Evolutionary conservation across 192 early-diverging fungal genomes (phyloP).

Genomic region (Coemansia aciculifera): DNA sequence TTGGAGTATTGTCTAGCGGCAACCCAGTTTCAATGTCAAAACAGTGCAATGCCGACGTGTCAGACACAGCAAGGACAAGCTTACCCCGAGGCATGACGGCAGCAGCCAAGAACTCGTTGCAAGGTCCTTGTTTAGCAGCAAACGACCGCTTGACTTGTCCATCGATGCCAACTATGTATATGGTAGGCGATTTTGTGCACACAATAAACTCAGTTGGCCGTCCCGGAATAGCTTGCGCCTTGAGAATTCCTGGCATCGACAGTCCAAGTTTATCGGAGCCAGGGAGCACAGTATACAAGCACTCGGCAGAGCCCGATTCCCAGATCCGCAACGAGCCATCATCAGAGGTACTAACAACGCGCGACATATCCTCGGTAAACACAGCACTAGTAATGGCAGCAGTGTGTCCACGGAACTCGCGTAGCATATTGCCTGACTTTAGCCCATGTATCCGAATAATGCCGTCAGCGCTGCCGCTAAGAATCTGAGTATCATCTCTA

Average conservation of each 20-base stretch:
- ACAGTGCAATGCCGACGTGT: slow-evolving; percentile 67
- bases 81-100: slow-evolving; percentile 77
- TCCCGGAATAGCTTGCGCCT: slow-evolving; percentile 67
- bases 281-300: slow-evolving; percentile 64
- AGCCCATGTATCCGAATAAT: slow-evolving; percentile 83
- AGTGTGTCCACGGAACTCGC: slow-evolving; percentile 90
- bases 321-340: slow-evolving; percentile 88
- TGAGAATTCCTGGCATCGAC: slow-evolving; percentile 42
- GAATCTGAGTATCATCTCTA: slow-evolving; percentile 74
- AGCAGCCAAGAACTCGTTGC: slow-evolving; percentile 59
- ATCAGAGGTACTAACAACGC: slow-evolving; percentile 76
- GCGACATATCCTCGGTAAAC: slow-evolving; percentile 69
- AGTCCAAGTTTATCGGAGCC: slow-evolving; percentile 55
- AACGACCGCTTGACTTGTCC: slow-evolving; percentile 62
- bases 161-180: slow-evolving; percentile 67
- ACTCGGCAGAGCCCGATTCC: slow-evolving; percentile 74
- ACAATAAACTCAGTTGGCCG: slow-evolving; percentile 70
- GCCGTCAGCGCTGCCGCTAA: slow-evolving; percentile 79
- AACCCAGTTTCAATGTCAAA: slow-evolving; percentile 66
- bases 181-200: slow-evolving; percentile 73
- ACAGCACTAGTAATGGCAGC: slow-evolving; percentile 82
- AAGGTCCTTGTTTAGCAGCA: slow-evolving; percentile 45
- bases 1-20: slow-evolving; percentile 20
- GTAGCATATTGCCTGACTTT: slow-evolving; percentile 88
- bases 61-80: slow-evolving; percentile 75